Evolutionary conservation across 768 basidiomycete species (phyloP), one percentile per base, ranked within the genome.

Genomic region (Chalciporus chontae): DNA sequence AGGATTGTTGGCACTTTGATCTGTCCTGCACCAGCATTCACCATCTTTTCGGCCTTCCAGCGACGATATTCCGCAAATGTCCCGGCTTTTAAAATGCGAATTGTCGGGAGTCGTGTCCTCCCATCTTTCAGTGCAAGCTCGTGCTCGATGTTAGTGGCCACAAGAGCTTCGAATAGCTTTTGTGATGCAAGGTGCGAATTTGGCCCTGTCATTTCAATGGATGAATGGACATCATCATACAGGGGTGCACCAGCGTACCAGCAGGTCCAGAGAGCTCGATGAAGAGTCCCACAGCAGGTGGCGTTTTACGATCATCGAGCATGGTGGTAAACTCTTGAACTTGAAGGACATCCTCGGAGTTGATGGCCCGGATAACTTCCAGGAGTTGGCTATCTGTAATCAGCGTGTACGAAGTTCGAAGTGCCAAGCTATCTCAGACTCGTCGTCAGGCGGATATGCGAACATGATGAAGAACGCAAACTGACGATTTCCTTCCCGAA

Each of bases 1-100:
- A 55, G 13, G 2, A 56, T 53, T 3, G 51, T 8, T 0, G 60
- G 60, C 2, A 60, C 47, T 15, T 64, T 65, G 26, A 58, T 50
- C 29, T 59, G 57, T 5, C 26, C 45, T 2, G 24, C 32, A 4
- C n/a, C 34, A 2, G 45, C 6, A 6, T 55, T 57, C 4, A 8
- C 14, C 9, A 4, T 42, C 38, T 47, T 26, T 15, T 56, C 38
- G 10, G 27, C 31, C 31, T 38, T 61, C 51, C 52, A 55, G 27
- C 23, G 40, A 41, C 59, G 55, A 34, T 54, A 63, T 5, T 53
- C 61, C 4, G 40, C 32, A 10, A 63, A 63, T 8, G 55, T 59
- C 8, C 63, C 61, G 0, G 45, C 24, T 19, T 56, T 47, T 3
- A 66, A 40, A 3, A 66, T 40, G 4, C 59, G 59, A 31, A 66